Evolutionary conservation across 768 basidiomycete species (phyloP), one percentile per base, ranked within the genome.

Genomic region (Lentinula sp.): DNA sequence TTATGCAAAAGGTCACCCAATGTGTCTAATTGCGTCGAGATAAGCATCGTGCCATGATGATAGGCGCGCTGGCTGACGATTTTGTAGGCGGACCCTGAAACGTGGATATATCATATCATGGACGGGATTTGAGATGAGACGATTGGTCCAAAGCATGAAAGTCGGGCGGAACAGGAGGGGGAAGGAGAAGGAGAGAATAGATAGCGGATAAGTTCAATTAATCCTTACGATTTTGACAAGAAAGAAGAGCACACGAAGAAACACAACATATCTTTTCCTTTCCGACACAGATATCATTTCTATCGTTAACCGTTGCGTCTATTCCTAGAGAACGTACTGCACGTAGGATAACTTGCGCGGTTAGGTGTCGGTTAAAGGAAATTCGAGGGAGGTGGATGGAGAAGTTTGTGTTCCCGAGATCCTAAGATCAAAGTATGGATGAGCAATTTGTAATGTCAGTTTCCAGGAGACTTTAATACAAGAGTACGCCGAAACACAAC

Each of bases 31-130:
- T 80, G 75, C 3, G 94, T 93, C 7, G 91, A 88, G 21, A 98
- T 89, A 31, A 99, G 83, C 97, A 99, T 99, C 15, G 97, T 99
- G 0, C 97, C 97, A 66, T 99, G 97, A 67, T 98, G 96, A 74
- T 98, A 98, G 6, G 95, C 94, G 32, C 97, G 80, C 57, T 85
- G 84, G 65, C 86, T 90, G 48, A 89, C 88, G 59, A 99, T 91
- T 75, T 97, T 98, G 76, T 97, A 99, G 10, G 97, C 97, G 8
- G 95, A 98, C 45, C 97, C 97, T 51, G 96, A 98, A 63, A 98
- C 88, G 93, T 98, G 70, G 64, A 51, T 50, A 23, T 48, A 13
- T 13, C 37, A 13, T 39, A 13, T 13, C 37, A 39, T 39, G 37
- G 13, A 39, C 1, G 37, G 37, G 37, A 39, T 8, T 39, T 39